Evolutionary conservation across 2,329 filamentous ascomycete species (phyloP).

Genomic region (Trichophyton schoenleinii): DNA sequence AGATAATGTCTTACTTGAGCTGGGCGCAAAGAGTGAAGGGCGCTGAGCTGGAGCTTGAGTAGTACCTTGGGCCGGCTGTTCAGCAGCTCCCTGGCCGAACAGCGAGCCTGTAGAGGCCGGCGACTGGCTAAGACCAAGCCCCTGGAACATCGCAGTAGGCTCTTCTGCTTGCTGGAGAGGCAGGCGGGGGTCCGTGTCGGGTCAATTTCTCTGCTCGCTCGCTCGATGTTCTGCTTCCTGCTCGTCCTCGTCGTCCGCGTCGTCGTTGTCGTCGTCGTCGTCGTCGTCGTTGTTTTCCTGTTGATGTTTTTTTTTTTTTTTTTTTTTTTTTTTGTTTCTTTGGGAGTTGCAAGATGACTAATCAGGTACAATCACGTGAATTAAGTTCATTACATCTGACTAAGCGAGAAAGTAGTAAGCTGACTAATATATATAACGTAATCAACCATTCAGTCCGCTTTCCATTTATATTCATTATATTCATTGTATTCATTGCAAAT

Average conservation of each 20-base stretch:
- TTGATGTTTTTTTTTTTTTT: too few relatives aligned
- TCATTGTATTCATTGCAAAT: too few relatives aligned
- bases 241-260: background rate
- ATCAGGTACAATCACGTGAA: too few relatives aligned
- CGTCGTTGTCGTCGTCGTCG: too few relatives aligned
- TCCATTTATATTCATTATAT: too few relatives aligned
- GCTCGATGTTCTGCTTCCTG: background rate
- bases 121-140: background rate
- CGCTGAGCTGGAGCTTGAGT: slow-evolving; percentile 5
- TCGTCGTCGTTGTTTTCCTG: too few relatives aligned
- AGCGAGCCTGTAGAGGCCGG: background rate
- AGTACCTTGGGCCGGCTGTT: slow-evolving; percentile 11
- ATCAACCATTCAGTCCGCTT: too few relatives aligned
- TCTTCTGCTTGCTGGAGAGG: background rate
- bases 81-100: background rate
- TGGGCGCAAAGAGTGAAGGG: slow-evolving; percentile 10
- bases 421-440: too few relatives aligned
- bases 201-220: background rate
- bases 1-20: background rate
- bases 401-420: too few relatives aligned
- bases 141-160: background rate
- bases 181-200: background rate
- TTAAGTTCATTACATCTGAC: too few relatives aligned
- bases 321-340: too few relatives aligned
- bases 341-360: too few relatives aligned